A percentile compares a stretch with the other conserved stretches of the same genome.
These are phyloP conservation scores for Halenospora varia DNA, from an alignment of 495 filamentous ascomycete genomes.

Conservation along the genomic window DNA sequence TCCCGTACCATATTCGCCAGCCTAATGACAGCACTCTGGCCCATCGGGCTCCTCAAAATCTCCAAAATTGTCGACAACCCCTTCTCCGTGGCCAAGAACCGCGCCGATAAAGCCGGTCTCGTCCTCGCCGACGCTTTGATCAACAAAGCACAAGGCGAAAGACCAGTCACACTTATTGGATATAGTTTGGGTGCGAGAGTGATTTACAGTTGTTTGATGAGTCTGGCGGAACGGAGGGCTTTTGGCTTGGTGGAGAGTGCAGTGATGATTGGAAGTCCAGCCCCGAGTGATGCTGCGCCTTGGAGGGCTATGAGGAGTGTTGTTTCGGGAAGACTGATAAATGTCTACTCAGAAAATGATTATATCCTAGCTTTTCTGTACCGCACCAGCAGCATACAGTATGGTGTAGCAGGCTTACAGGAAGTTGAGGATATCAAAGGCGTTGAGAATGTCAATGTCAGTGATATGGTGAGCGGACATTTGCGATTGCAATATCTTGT, in stretches of 20 bases:
- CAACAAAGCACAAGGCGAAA: constrained; percentile 82
- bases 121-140: constrained; percentile 86
- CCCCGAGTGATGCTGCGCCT: constrained; percentile 51
- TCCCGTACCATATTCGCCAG: constrained; percentile 60
- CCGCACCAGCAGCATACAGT: constrained; percentile 47
- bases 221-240: constrained; percentile 67
- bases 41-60: constrained; percentile 71
- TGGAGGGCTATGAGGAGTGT: constrained; percentile 54
- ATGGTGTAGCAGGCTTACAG: constrained; percentile 56
- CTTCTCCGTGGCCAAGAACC: constrained; percentile 75
- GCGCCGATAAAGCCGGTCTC: constrained; percentile 82
- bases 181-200: constrained; percentile 89
- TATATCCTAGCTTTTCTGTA: constrained; percentile 58
- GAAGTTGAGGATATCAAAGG: constrained; percentile 46
- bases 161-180: constrained; percentile 82
- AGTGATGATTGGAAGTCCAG: constrained; percentile 78
- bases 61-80: constrained; percentile 83
- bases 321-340: constrained; percentile 52
- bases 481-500: constrained; percentile 49
- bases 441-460: constrained; percentile 55
- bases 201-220: constrained; percentile 78
- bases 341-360: constrained; percentile 57
- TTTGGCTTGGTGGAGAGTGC: constrained; percentile 87
- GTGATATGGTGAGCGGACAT: constrained; percentile 49
- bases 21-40: constrained; percentile 69